Evolutionary conservation across 495 filamentous ascomycete species (phyloP).

Genomic region (Talaromyces trachyspermus): DNA sequence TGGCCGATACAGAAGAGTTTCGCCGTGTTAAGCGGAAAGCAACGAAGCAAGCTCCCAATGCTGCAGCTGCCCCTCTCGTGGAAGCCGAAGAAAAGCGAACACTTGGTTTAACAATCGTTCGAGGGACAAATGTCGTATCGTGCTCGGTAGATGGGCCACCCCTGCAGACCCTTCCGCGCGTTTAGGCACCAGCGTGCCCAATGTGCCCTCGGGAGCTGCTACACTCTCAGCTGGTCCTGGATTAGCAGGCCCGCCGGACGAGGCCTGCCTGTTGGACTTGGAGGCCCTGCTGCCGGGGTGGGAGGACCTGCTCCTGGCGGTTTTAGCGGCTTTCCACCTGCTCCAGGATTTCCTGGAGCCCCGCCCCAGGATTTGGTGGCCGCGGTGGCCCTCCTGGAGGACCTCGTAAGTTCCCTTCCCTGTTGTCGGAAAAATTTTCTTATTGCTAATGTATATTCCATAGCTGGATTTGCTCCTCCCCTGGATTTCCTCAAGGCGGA

Average conservation of each 20-base stretch:
- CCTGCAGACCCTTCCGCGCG: constrained; percentile 88
- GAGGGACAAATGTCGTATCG: constrained; percentile 87
- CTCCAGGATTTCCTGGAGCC: constrained; percentile 59
- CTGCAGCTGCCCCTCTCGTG: constrained; percentile 53
- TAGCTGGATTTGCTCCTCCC: constrained; percentile 52
- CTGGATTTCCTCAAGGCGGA: constrained; percentile 49
- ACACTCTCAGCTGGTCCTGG: constrained; percentile 79
- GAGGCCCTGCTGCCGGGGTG: constrained; percentile 84
- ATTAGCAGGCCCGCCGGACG: constrained; percentile 88
- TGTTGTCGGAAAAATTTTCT: not conserved
- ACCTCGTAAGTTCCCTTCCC: constrained; percentile 47
- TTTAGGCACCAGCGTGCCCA: constrained; percentile 68
- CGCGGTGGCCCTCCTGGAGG: constrained; percentile 58
- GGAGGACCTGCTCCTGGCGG: constrained; percentile 67
- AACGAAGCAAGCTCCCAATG: constrained; percentile 56
- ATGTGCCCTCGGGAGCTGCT: constrained; percentile 52
- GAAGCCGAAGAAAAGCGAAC: constrained; percentile 96
- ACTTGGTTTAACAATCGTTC: constrained; percentile 88
- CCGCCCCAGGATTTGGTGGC: constrained; percentile 70
- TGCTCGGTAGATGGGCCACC: constrained; percentile 94
- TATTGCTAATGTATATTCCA: not conserved
- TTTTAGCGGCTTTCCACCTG: constrained; percentile 48
- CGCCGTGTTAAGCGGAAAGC: constrained; percentile 88
- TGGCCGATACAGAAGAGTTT: constrained; percentile 98
- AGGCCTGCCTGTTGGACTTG: constrained; percentile 79